Conservation (phyloP, 1,139 yeast species). For the Lodderomyces theae region DNA sequence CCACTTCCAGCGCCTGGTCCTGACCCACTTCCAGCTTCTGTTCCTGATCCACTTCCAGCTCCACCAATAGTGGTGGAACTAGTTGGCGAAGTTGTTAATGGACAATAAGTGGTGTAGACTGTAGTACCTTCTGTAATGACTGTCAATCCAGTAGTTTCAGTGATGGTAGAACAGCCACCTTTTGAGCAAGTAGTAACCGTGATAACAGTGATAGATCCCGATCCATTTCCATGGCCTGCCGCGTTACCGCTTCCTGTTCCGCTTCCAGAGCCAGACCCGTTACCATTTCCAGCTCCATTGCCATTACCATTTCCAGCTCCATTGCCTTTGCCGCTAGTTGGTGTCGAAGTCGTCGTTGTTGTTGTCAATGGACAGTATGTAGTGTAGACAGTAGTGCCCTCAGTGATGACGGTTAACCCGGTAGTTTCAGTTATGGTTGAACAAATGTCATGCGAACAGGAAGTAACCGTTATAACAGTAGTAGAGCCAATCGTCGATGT, state of each 20-base stretch:
- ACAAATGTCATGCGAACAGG: not conserved
- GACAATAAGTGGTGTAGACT: conserved; percentile 4
- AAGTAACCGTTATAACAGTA: conserved; percentile 1
- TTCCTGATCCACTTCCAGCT: not conserved
- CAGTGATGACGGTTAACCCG: conserved; percentile 1
- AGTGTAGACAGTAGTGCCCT: conserved; percentile 2
- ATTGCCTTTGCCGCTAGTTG: not conserved
- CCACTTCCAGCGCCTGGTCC: no score
- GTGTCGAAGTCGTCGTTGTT: not conserved
- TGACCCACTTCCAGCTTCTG: not conserved
- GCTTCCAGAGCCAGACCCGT: no score
- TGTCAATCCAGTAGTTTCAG: conserved; percentile 1
- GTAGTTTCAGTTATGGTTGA: not conserved
- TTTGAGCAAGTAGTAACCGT: conserved; percentile 1
- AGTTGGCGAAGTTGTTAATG: not conserved
- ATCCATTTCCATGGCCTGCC: not conserved
- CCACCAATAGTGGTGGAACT: not conserved
- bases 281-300: not conserved
- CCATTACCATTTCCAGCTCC: not conserved
- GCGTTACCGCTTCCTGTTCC: not conserved
- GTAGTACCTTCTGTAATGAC: conserved; percentile 2
- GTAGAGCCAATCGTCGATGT: conserved; percentile 1
- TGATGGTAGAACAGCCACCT: not conserved
- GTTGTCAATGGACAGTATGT: conserved; percentile 4
- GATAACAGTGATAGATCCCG: not conserved